These are phyloP conservation scores for Populus hybrid DNA, from an alignment of 441 rosid genomes.

Conservation along the genomic window DNA sequence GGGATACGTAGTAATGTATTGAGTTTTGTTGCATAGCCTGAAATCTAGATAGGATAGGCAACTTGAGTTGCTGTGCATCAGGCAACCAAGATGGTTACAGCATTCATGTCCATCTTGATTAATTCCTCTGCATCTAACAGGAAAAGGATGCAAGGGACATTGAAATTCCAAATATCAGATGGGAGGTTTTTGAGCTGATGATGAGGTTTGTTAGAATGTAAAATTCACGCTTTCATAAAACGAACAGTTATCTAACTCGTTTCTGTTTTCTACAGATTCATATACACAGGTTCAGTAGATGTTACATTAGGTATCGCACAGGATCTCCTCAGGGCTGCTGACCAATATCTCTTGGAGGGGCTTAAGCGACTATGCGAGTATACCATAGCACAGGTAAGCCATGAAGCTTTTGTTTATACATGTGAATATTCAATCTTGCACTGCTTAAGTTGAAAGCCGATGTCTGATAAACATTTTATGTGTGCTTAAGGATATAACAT, in stretches of 20 bases:
- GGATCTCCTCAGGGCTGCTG: conserved; percentile 98
- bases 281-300: conserved; percentile 94
- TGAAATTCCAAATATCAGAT: conserved; percentile 96
- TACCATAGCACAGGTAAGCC: conserved; percentile 91
- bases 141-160: conserved; percentile 98
- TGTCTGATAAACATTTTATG: conserved; percentile 14
- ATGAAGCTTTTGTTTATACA: conserved; percentile 11
- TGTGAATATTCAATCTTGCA: not conserved
- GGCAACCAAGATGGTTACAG: not conserved
- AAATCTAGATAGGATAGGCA: not conserved
- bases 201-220: conserved; percentile 64
- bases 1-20: not conserved
- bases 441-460: conserved; percentile 14
- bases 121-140: conserved; percentile 37
- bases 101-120: conserved; percentile 2
- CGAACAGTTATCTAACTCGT: conserved; percentile 15
- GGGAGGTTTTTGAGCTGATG: conserved; percentile 99
- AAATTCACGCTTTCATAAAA: conserved; percentile 3
- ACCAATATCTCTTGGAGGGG: conserved; percentile 96
- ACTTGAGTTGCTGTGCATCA: not conserved
- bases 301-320: conserved; percentile 78
- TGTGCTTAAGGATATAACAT: conserved; percentile 68
- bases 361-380: conserved; percentile 96
- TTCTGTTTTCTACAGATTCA: conserved; percentile 53
- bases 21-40: not conserved